A percentile compares a stretch with the other conserved stretches of the same genome.
Evolutionary conservation across 179 eudicot genomes (phyloP).

Genomic region (Dionaea muscipula): DNA sequence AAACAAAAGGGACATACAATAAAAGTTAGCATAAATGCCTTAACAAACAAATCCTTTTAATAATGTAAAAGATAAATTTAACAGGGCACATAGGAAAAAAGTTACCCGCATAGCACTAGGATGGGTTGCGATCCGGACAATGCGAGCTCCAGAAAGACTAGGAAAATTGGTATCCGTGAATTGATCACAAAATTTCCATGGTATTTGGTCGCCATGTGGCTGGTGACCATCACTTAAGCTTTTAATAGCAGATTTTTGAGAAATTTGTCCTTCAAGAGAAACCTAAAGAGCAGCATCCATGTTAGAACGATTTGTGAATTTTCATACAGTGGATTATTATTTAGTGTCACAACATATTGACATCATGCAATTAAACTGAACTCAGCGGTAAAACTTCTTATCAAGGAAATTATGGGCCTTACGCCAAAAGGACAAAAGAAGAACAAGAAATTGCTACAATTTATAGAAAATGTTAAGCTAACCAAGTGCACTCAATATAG

Average conservation of each 20-base stretch:
- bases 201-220: conserved; percentile 92
- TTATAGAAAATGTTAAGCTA: too few relatives aligned
- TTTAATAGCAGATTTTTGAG: conserved; percentile 53
- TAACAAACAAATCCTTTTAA: background rate
- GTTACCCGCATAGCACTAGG: conserved; percentile 88
- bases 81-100: background rate
- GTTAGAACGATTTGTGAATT: background rate
- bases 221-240: conserved; percentile 60
- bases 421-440: too few relatives aligned
- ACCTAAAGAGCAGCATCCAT: conserved; percentile 29
- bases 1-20: background rate
- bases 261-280: conserved; percentile 78
- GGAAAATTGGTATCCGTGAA: conserved; percentile 63
- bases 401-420: background rate
- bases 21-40: background rate
- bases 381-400: background rate
- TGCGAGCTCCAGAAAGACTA: conserved; percentile 82
- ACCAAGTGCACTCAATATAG: too few relatives aligned
- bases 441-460: too few relatives aligned
- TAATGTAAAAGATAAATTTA: background rate
- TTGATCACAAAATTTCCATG: conserved; percentile 89
- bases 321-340: background rate
- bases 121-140: conserved; percentile 91
- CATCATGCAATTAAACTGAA: background rate
- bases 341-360: background rate